Percentiles rank a stretch among this genome's conserved stretches.
Evolutionary conservation across 768 basidiomycete genomes (phyloP).

Genomic region (Macrolepiota fuliginosa): DNA sequence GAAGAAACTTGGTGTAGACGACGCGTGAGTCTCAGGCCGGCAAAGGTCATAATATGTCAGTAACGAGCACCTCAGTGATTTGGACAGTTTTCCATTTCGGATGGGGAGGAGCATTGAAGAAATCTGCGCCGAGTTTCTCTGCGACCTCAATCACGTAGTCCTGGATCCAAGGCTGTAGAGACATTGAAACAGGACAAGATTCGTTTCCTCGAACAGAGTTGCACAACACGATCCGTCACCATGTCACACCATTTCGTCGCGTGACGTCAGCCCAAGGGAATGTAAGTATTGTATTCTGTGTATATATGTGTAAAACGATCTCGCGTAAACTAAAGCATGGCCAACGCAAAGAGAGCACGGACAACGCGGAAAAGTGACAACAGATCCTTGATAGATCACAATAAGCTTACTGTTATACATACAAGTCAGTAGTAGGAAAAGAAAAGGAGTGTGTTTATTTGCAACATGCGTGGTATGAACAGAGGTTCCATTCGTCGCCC

Average conservation of each 20-base stretch:
- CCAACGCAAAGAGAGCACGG: neutral
- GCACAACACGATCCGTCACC: neutral
- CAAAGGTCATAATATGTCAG: slow-evolving; percentile 4
- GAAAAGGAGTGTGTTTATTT: slow-evolving; percentile 8
- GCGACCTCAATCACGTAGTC: slow-evolving; percentile 49
- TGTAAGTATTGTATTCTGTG: slow-evolving; percentile 2
- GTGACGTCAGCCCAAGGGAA: neutral
- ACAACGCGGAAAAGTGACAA: neutral
- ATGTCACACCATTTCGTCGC: slow-evolving; percentile 9
- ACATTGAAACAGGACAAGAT: neutral
- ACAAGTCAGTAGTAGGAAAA: neutral
- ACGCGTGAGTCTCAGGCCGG: slow-evolving; percentile 1
- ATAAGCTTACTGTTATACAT: slow-evolving; percentile 12
- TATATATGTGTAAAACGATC: neutral
- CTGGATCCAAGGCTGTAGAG: slow-evolving; percentile 53
- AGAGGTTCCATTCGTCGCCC: neutral
- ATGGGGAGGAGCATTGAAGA: slow-evolving; percentile 30
- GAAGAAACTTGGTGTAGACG: slow-evolving; percentile 46
- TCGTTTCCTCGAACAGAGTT: neutral
- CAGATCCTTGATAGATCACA: slow-evolving; percentile 11
- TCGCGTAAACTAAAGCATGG: neutral
- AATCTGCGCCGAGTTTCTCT: slow-evolving; percentile 48
- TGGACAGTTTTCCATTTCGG: slow-evolving; percentile 53
- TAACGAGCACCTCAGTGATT: slow-evolving; percentile 45
- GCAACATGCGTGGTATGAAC: neutral